Conservation (phyloP, 306 rosid species). For the Geum urbanum region DNA sequence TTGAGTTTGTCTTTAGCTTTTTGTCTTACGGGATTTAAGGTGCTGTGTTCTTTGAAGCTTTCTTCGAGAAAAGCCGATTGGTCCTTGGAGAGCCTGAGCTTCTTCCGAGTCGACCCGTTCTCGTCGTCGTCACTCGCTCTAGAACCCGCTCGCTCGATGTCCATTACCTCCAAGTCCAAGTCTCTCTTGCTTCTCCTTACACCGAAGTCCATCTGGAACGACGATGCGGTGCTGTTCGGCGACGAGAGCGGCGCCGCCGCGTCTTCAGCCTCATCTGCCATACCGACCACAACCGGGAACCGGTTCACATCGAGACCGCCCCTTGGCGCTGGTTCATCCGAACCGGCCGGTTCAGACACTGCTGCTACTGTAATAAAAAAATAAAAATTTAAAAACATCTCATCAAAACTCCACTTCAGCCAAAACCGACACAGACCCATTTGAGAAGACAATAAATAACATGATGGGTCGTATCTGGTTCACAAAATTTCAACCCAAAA, state of each 20-base stretch:
- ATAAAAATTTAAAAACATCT: neutral
- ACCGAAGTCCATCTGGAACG: conserved; percentile 71
- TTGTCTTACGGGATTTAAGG: conserved; percentile 81
- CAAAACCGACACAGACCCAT: neutral
- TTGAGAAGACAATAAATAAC: neutral
- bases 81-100: conserved; percentile 80
- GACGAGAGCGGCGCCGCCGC: conserved; percentile 55
- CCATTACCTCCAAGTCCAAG: conserved; percentile 32
- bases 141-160: conserved; percentile 50
- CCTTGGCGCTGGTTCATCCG: conserved; percentile 48
- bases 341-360: conserved; percentile 36
- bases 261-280: conserved; percentile 54
- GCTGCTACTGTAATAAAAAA: conserved; percentile 41
- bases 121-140: conserved; percentile 87
- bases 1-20: neutral
- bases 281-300: conserved; percentile 23
- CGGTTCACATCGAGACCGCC: conserved; percentile 52
- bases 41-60: conserved; percentile 87
- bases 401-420: neutral
- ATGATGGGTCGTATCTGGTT: neutral
- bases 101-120: conserved; percentile 73
- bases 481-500: neutral
- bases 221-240: conserved; percentile 68
- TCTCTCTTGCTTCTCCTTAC: conserved; percentile 43
- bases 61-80: conserved; percentile 94